Evolutionary conservation across 2,329 filamentous ascomycete species (phyloP).

Genomic region (Clonostachys rhizophaga): DNA sequence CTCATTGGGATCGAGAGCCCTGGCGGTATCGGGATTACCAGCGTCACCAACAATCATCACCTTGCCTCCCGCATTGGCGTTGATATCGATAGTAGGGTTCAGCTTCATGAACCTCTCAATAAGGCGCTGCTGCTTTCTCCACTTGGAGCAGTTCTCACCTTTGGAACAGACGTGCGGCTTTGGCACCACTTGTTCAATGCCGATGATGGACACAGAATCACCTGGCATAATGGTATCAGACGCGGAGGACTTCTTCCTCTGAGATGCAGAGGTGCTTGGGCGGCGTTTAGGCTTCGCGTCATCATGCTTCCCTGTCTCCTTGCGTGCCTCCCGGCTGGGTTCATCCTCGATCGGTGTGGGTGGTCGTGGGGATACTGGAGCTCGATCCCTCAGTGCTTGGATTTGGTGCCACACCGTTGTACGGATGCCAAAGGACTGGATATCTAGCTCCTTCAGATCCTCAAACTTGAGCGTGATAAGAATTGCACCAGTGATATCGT

Average conservation of each 20-base stretch:
- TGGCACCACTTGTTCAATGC: conserved; percentile 83
- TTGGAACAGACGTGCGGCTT: conserved; percentile 82
- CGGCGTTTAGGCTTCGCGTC: conserved; percentile 24
- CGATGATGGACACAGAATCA: conserved; percentile 86
- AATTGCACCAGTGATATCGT: conserved; percentile 88
- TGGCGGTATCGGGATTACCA: conserved; percentile 66
- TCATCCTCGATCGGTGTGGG: conserved; percentile 59
- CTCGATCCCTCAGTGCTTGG: conserved; percentile 58
- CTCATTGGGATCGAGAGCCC: conserved; percentile 48
- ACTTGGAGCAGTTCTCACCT: conserved; percentile 81
- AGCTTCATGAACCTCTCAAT: conserved; percentile 72
- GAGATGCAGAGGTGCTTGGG: conserved; percentile 33
- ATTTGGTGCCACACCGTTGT: conserved; percentile 80
- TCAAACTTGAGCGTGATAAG: conserved; percentile 89
- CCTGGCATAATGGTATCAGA: conserved; percentile 70
- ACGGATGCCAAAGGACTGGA: conserved; percentile 75
- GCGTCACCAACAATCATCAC: conserved; percentile 77
- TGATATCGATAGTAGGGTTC: conserved; percentile 59
- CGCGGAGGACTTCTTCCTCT: conserved; percentile 30
- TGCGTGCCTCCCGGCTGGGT: conserved; percentile 43
- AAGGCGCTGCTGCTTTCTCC: conserved; percentile 72
- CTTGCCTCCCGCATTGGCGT: conserved; percentile 49
- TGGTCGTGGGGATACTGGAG: conserved; percentile 43
- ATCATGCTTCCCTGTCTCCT: conserved; percentile 35
- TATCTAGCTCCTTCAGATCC: conserved; percentile 76